phyloP scores from a whole-genome alignment of 2,329 filamentous ascomycete genomes.

The Botryotinia globosa region DNA sequence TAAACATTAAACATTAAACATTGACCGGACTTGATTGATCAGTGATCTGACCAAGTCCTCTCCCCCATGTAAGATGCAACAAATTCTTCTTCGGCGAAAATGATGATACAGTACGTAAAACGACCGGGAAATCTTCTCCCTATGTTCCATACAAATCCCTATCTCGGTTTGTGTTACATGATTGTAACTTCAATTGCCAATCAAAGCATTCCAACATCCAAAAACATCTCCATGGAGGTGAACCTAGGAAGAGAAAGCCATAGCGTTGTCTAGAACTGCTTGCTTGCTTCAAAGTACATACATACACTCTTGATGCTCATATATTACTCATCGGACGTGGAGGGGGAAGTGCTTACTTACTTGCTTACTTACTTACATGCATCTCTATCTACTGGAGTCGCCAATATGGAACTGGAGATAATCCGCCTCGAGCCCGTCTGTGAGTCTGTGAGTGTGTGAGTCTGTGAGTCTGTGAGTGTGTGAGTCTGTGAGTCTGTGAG shows the following conservation, averaged over 20 bases:
- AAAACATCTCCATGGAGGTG: not conserved
- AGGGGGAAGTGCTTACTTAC: not conserved
- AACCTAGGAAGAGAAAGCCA: not conserved
- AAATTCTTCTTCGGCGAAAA: slow-evolving; percentile 16
- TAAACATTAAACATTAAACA: not conserved
- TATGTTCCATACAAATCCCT: not conserved
- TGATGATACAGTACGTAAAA: slow-evolving; percentile 20
- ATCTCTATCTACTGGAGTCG: not conserved
- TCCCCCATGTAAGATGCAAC: slow-evolving; percentile 2
- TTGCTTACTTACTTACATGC: not conserved
- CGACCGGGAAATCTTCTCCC: slow-evolving; percentile 13
- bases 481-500: too few species aligned
- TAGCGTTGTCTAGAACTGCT: slow-evolving; percentile 2
- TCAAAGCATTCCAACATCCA: not conserved
- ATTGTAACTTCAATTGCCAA: not conserved
- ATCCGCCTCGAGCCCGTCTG: not conserved
- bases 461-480: too few species aligned
- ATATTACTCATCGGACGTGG: not conserved
- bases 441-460: not conserved
- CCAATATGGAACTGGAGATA: slow-evolving; percentile 5
- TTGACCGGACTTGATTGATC: not conserved
- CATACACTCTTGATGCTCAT: not conserved
- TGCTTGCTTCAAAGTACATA: not conserved
- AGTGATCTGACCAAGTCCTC: not conserved
- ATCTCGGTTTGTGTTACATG: slow-evolving; percentile 8